Evolutionary conservation across 2,329 filamentous ascomycete species (phyloP).

Genomic region (Trichoderma atrobrunneum): DNA sequence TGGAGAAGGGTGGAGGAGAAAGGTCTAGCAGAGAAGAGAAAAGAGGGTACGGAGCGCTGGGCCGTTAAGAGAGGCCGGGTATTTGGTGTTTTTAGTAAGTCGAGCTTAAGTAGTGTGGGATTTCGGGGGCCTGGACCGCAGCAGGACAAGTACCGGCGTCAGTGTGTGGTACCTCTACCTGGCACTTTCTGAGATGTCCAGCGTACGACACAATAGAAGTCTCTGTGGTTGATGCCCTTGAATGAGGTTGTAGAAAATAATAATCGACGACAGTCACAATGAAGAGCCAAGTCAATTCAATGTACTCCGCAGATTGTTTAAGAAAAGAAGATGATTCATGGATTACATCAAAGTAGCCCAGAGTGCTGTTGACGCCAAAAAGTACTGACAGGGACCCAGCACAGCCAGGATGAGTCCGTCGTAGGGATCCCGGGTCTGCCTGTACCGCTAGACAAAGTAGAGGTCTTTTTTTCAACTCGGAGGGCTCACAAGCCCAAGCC

Average conservation of each 20-base stretch:
- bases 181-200: too few species aligned
- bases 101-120: slow-evolving; percentile 13
- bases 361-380: neutral
- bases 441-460: neutral
- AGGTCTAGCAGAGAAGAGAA: slow-evolving; percentile 21
- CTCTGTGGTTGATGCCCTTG: too few species aligned
- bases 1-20: slow-evolving; percentile 18
- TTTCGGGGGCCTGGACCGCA: slow-evolving; percentile 13
- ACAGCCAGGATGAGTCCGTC: neutral
- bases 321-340: too few species aligned
- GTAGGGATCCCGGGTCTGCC: neutral
- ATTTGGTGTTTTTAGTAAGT: slow-evolving; percentile 25
- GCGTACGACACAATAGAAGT: too few species aligned
- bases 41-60: neutral
- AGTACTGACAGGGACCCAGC: neutral
- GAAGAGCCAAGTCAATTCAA: neutral
- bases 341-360: neutral
- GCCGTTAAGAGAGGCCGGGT: slow-evolving; percentile 27
- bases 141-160: neutral
- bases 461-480: neutral
- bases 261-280: neutral
- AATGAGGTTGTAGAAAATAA: too few species aligned
- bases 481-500: neutral
- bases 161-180: neutral
- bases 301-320: neutral